A percentile compares a stretch with the other conserved stretches of the same genome.
Conservation (phyloP, 202 grass and related monocot species). For the Carex sylvatica region DNA sequence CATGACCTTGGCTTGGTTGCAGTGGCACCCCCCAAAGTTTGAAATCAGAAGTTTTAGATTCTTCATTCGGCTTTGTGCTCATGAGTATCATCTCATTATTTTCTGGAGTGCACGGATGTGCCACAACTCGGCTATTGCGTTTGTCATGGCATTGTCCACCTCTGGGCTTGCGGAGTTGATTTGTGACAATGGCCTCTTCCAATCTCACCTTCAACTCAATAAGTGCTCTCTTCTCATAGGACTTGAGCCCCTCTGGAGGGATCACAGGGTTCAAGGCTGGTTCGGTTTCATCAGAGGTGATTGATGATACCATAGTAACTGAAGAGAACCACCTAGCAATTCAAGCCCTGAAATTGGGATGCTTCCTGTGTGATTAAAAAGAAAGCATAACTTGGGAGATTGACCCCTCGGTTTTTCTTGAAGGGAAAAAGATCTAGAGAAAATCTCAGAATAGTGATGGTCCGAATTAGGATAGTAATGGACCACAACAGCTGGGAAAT, state of each 20-base stretch:
- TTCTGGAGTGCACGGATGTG: not conserved
- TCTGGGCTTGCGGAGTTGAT: slow-evolving; percentile 9
- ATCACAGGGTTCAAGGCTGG: not conserved
- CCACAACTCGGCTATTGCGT: slow-evolving; percentile 17
- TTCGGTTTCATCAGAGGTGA: not conserved
- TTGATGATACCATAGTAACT: slow-evolving; percentile 17
- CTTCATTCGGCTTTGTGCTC: not conserved
- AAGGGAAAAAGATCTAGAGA: not conserved
- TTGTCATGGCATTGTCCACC: slow-evolving; percentile 9
- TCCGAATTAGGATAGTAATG: not conserved
- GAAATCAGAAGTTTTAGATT: not conserved
- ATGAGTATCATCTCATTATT: not conserved
- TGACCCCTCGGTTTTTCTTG: not conserved
- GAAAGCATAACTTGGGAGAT: not conserved
- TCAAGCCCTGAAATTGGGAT: not conserved
- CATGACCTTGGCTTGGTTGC: slow-evolving; percentile 22
- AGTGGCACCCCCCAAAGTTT: slow-evolving; percentile 35
- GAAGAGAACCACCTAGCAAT: not conserved
- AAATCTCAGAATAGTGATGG: slow-evolving; percentile 10
- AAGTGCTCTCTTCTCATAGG: slow-evolving; percentile 30
- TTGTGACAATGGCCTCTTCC: slow-evolving; percentile 31
- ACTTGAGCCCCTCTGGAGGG: not conserved
- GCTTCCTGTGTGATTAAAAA: not conserved
- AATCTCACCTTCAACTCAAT: slow-evolving; percentile 29
- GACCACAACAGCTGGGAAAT: not conserved